Base-by-base conservation (phyloP, 164 flowering plant species). In the Nelumbo lutea region DNA sequence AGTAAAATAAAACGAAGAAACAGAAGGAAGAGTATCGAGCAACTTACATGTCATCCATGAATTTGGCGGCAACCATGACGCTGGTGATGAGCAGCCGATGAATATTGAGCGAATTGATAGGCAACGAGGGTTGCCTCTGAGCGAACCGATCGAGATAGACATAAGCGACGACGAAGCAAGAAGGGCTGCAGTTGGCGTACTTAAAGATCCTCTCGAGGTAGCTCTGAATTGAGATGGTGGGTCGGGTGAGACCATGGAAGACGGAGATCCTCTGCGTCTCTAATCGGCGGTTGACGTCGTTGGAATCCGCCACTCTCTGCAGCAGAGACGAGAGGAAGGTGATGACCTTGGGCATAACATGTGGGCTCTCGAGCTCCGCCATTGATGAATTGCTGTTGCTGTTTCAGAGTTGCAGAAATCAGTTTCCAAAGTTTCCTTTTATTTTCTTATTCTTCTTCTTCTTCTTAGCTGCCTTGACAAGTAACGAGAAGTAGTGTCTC, bases 171-270 rank as follows among this genome's bases (percentile, higher is more conserved):
- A 86, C 77, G 63, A 78, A 85, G 70, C 95, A 88, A 50, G 88
- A 88, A 2, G 88, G 76, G 75, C 91, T 85, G 78, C 95, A 89
- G 50, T 75, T 76, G 0, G 86, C 79, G 70, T 91, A 91, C 80
- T 78, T 86, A 78, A 80, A 87, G 67, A 88, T 87, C 73, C 96
- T 81, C 65, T 83, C 87, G 2, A 90, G 55, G 59, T 88, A 88
- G 62, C 79, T 78, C 44, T 76, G 71, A 14, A 91, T 73, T 68
- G 84, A 79, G 59, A 89, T 72, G 39, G 77, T 69, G 39, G 95
- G 97, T 40, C 82, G 70, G 42, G 73, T 77, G 4, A 82, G 70
- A 2, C 91, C 85, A 71, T 87, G 82, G 70, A 91, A 91, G n/a
- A 81, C 79, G 1, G 86, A 80, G 27, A 73, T 63, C 66, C 69